Conservation (phyloP, 208 protist genomes). For the Spironucleus salmonicida region DNA sequence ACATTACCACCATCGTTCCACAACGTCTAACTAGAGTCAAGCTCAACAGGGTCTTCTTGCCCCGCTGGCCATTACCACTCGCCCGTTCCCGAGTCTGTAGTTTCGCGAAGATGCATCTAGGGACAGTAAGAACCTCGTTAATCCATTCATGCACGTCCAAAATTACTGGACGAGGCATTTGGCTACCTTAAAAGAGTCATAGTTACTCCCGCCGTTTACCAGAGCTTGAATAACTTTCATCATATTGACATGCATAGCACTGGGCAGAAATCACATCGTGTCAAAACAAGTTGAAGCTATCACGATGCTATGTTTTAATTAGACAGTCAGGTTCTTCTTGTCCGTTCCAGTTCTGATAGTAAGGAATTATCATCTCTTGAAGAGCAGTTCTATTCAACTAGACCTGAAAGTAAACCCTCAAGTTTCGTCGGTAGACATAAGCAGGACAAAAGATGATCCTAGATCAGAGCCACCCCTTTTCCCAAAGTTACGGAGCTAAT, state of each 20-base stretch:
- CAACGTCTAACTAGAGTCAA: constrained; percentile 59
- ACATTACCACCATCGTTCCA: constrained; percentile 52
- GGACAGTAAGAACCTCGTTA: constrained; percentile 60
- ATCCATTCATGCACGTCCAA: constrained; percentile 61
- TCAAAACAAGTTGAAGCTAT: constrained; percentile 50
- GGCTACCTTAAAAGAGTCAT: constrained; percentile 68
- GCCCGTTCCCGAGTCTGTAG: constrained; percentile 54
- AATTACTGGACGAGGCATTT: constrained; percentile 66
- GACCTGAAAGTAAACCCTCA: too few species aligned
- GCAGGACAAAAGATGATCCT: too few species aligned
- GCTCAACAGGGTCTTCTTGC: constrained; percentile 65
- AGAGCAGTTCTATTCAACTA: too few species aligned
- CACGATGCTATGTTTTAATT: constrained; percentile 68
- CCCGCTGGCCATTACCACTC: constrained; percentile 54
- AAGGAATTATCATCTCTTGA: constrained; percentile 39
- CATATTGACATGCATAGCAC: constrained; percentile 65
- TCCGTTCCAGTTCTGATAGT: constrained; percentile 57
- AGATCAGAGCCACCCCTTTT: constrained; percentile 61
- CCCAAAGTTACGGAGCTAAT: constrained; percentile 60
- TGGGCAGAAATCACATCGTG: constrained; percentile 66
- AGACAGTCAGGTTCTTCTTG: constrained; percentile 66
- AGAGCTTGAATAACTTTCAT: constrained; percentile 65
- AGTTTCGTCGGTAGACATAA: too few species aligned
- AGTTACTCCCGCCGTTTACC: constrained; percentile 66
- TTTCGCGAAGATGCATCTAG: constrained; percentile 56